Conservation (phyloP, 2,329 filamentous ascomycete genomes). For the Aspergillus thermomutatus region DNA sequence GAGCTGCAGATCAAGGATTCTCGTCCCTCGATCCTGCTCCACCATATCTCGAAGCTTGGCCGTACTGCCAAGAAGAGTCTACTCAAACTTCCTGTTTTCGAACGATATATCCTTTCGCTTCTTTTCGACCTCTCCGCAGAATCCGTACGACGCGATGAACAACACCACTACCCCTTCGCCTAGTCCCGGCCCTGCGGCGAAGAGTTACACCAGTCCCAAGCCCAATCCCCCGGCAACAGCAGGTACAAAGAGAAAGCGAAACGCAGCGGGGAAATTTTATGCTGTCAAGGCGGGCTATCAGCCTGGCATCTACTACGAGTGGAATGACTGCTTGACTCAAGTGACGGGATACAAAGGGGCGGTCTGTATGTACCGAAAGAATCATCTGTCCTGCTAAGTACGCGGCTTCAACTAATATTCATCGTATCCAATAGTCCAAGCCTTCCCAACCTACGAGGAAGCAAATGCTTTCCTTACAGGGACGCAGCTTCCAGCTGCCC, state of each 20-base stretch:
- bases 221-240: conserved; percentile 31
- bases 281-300: conserved; percentile 59
- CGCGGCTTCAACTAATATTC: not conserved
- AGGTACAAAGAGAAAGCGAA: conserved; percentile 56
- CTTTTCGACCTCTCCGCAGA: not conserved
- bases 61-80: conserved; percentile 6
- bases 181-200: conserved; percentile 29
- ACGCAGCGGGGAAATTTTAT: conserved; percentile 56
- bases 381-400: not conserved
- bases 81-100: not conserved
- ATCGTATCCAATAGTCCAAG: conserved; percentile 61
- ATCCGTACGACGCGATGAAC: conserved; percentile 23
- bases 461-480: conserved; percentile 75
- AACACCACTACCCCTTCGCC: conserved; percentile 33
- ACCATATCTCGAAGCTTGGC: conserved; percentile 11
- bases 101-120: not conserved
- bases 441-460: conserved; percentile 68
- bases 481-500: conserved; percentile 42
- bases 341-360: conserved; percentile 64
- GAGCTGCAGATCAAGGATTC: conserved; percentile 20
- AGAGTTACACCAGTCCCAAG: conserved; percentile 23
- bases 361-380: conserved; percentile 55
- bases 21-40: conserved; percentile 13
- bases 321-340: conserved; percentile 60
- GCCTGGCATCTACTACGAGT: conserved; percentile 62